Conservation (phyloP, 1,139 yeast species). For the Protomyces inundatus region DNA sequence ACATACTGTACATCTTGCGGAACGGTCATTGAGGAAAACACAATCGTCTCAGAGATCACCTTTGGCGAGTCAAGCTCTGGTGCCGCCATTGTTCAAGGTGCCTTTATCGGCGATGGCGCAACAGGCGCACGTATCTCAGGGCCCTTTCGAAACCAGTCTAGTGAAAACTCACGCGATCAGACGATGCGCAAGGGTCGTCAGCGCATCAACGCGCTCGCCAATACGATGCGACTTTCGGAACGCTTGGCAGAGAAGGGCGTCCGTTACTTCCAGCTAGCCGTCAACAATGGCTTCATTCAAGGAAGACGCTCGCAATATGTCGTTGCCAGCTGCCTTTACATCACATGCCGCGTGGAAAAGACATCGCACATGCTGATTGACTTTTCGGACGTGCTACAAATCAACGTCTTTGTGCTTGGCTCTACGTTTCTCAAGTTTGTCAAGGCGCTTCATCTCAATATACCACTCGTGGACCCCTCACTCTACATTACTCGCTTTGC, state of each 20-base stretch:
- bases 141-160: constrained; percentile 39
- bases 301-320: constrained; percentile 94
- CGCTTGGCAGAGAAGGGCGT: constrained; percentile 80
- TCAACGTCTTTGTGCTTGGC: constrained; percentile 89
- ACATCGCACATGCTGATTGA: constrained; percentile 95
- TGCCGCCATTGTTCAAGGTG: constrained; percentile 93
- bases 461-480: constrained; percentile 92
- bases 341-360: constrained; percentile 85
- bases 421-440: constrained; percentile 92
- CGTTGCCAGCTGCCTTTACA: constrained; percentile 86
- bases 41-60: constrained; percentile 90
- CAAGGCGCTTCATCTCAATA: constrained; percentile 61
- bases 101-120: constrained; percentile 86
- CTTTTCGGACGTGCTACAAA: constrained; percentile 81
- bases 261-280: constrained; percentile 82
- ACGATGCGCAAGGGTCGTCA: constrained; percentile 42
- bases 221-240: constrained; percentile 71
- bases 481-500: constrained; percentile 91
- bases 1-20: constrained; percentile 80
- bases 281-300: constrained; percentile 83
- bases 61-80: constrained; percentile 90
- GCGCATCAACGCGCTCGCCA: constrained; percentile 54
- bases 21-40: constrained; percentile 80
- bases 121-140: constrained; percentile 63
- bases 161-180: constrained; percentile 76